Base-by-base conservation (phyloP, 2,329 filamentous ascomycete species). In the Aspergillus aculeatus region DNA sequence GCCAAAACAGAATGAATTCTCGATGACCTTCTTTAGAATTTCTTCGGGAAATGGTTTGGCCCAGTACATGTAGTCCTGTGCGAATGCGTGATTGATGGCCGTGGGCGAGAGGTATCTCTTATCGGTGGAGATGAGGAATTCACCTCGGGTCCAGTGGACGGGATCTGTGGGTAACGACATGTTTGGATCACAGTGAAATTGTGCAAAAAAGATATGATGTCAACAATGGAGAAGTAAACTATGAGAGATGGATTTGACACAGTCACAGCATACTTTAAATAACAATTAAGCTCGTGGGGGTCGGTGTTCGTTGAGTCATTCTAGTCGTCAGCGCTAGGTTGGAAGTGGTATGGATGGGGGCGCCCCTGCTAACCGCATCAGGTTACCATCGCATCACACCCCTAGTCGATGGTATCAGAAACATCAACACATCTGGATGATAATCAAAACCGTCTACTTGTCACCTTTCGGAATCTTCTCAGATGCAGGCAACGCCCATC, bases 1-100 rank as follows among this genome's bases (percentile, higher is more conserved):
- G 7, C 83, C 84, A 41, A 89, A 77, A 58, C 84, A 87, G 47
- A 89, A 70, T 47, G 84, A 88, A 59, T 84, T 83, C 51, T 83
- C 74, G 14, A 89, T 70, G 63, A 85, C 82, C 60, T 79, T 81
- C 58, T 78, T 76, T 59, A 87, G 75, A 26, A 77, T 72, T 0
- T 75, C 71, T 19, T 81, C 75, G 1, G 84, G 79, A 5, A 86
- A 71, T 3, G 81, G 71, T 49, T 79, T 79, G 23, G 84, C 82
- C 86, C 87, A 89, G 79, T 86, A 87, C 69, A 88, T 75, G 58
- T 83, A 72, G 41, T 87, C 84, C 0, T 82, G 82, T 16, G 70
- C 78, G 63, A 88, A 83, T 23, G 83, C 84, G 5, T 77, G 75
- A 66, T 85, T 85, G 65, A 89, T 76, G 35, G 80, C 80, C 38